Conservation (phyloP, 2,329 filamentous ascomycete genomes). For the Sclerotinia trifoliorum region DNA sequence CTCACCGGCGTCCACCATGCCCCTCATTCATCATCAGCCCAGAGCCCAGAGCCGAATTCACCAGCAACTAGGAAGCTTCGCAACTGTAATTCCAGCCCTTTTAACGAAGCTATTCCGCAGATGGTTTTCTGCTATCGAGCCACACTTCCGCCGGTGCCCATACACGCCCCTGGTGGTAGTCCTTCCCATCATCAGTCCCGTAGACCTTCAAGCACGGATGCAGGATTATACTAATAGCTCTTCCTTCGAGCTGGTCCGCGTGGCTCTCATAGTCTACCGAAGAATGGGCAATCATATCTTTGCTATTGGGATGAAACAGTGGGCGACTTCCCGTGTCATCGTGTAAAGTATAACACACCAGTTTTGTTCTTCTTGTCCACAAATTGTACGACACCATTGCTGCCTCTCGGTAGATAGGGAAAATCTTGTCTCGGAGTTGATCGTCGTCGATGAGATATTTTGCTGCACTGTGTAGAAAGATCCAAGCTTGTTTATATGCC, state of each 20-base stretch:
- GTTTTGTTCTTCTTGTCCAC: constrained; percentile 27
- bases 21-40: neutral
- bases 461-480: constrained; percentile 23
- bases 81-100: neutral
- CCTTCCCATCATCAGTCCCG: constrained; percentile 29
- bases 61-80: neutral
- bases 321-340: neutral
- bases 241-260: constrained; percentile 25
- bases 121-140: constrained; percentile 26
- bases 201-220: constrained; percentile 26
- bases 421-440: constrained; percentile 11
- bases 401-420: constrained; percentile 24
- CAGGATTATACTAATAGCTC: constrained; percentile 23
- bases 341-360: constrained; percentile 23
- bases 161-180: constrained; percentile 27
- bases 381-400: constrained; percentile 26
- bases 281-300: constrained; percentile 18
- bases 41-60: neutral
- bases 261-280: constrained; percentile 25
- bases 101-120: neutral
- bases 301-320: constrained; percentile 20
- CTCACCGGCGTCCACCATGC: neutral
- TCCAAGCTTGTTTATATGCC: constrained; percentile 19
- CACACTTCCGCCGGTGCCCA: constrained; percentile 29
- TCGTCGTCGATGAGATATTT: constrained; percentile 17